Base-by-base conservation (phyloP, 2,329 filamentous ascomycete species). In the Colletotrichum tamarilloi region DNA sequence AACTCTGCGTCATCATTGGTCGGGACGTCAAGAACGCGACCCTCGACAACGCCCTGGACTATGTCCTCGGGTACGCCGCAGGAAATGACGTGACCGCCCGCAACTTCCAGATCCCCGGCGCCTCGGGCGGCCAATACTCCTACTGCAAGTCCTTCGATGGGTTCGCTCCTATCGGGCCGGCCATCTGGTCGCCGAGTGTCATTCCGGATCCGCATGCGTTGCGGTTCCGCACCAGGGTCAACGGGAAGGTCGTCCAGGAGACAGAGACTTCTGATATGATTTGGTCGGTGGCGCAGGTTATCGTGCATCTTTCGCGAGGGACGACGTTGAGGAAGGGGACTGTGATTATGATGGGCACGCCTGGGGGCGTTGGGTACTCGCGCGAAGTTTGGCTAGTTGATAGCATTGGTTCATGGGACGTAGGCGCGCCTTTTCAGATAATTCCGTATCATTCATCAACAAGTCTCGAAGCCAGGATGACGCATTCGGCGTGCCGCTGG, bases 391-490 rank as follows among this genome's bases (percentile, higher is more conserved):
- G 0, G 68, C 68, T 7, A 77, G 60, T 11, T 77, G 16, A 49
- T 49, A 49, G 42, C 42, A 49, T 22, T 49, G 77, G 1, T 78
- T 75, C 62, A 81, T 76, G 0, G 79, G 79, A 1, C 75, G 72
- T 16, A 81, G 71, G 1, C 75, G 75, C 0, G 79, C 79, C 28
- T 64, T 75, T 1, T 62, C 63, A 1, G 76, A 64, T 0, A 77
- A 56, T 0, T 73, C 75, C 1, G 59, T 35, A 1, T 67, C 69
- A 0, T 73, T 68, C 66, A 78, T 69, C 26, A 81, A 64, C 0
- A 80, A 49, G 1, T 81, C 79, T 0, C 77, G 74, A 0, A 81
- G 53, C 80, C 80, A 81, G 0, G 79, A 81, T 0, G 42, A n/a
- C 0, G 66, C 55, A 4, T 67, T 46, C 1, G 24, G 30, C 5